phyloP scores from a whole-genome alignment of 108 stramenopile species.

The Cyclotella distinguenda region DNA sequence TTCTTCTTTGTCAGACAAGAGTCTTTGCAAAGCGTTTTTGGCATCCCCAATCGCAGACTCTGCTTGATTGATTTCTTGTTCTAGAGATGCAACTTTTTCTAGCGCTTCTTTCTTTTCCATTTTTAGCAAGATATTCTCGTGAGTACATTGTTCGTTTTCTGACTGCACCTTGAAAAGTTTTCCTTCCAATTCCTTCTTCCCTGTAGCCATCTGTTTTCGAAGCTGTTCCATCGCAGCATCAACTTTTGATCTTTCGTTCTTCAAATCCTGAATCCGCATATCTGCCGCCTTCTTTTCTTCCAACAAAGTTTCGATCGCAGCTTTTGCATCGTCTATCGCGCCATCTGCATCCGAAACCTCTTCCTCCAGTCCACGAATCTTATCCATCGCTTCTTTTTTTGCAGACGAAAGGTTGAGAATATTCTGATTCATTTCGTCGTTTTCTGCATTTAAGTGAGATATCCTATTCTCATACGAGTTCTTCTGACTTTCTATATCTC shows the following conservation, averaged over 20 bases:
- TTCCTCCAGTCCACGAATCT: conserved; percentile 50
- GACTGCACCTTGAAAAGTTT: conserved; percentile 31
- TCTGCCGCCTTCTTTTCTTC: conserved; percentile 44
- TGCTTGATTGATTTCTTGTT: conserved; percentile 40
- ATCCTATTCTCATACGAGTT: conserved; percentile 31
- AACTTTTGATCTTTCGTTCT: conserved; percentile 30
- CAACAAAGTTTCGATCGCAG: conserved; percentile 41
- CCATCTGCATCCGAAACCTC: conserved; percentile 48
- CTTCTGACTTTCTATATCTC: conserved; percentile 18
- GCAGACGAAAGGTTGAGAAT: conserved; percentile 27
- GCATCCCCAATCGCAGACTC: conserved; percentile 45
- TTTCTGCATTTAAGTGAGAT: conserved; percentile 21
- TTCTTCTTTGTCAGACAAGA: conserved; percentile 39
- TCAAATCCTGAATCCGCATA: conserved; percentile 30
- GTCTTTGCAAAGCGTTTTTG: conserved; percentile 32
- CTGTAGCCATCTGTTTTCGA: conserved; percentile 31
- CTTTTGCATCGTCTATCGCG: conserved; percentile 49
- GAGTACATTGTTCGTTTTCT: conserved; percentile 35
- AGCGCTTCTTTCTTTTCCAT: conserved; percentile 47
- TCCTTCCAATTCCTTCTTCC: conserved; percentile 34
- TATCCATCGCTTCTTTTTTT: conserved; percentile 47
- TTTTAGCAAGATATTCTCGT: conserved; percentile 35
- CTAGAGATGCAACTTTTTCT: conserved; percentile 32
- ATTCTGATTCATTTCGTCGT: conserved; percentile 30
- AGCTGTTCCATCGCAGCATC: conserved; percentile 34